Percentiles rank a stretch among this genome's conserved stretches.
Conservation (phyloP, 371 early-diverging fungal genomes). For the Mucor irregularis region DNA sequence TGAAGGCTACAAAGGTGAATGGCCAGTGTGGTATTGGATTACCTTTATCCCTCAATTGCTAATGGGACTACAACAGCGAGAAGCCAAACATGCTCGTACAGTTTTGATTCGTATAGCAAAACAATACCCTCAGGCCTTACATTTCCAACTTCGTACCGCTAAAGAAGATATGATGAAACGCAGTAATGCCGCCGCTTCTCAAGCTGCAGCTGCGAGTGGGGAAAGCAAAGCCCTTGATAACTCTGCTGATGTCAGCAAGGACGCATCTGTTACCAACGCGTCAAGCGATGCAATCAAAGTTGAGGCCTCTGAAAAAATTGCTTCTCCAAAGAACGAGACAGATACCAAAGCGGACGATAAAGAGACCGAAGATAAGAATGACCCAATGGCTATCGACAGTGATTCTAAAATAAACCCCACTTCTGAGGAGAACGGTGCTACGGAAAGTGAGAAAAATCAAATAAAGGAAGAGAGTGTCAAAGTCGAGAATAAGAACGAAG, state of each 20-base stretch:
- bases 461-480: background rate
- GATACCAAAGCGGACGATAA: background rate
- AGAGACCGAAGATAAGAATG: background rate
- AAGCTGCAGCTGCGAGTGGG: background rate
- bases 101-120: conserved; percentile 94
- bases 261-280: no score
- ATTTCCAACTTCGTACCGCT: conserved; percentile 88
- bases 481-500: background rate
- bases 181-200: background rate
- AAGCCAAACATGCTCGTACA: conserved; percentile 76
- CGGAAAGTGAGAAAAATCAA: background rate
- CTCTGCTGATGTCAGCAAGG: background rate
- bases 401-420: background rate
- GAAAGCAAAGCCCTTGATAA: background rate
- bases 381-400: background rate
- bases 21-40: conserved; percentile 97
- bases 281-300: no score
- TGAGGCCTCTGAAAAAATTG: background rate
- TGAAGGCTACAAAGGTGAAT: conserved; percentile 88
- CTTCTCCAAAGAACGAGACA: background rate
- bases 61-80: conserved; percentile 73
- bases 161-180: conserved; percentile 87
- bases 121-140: conserved; percentile 85
- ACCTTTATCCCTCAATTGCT: conserved; percentile 97
- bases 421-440: background rate